Evolutionary conservation across 345 rosid species (phyloP).

Genomic region (Cardiospermum halicacabum): DNA sequence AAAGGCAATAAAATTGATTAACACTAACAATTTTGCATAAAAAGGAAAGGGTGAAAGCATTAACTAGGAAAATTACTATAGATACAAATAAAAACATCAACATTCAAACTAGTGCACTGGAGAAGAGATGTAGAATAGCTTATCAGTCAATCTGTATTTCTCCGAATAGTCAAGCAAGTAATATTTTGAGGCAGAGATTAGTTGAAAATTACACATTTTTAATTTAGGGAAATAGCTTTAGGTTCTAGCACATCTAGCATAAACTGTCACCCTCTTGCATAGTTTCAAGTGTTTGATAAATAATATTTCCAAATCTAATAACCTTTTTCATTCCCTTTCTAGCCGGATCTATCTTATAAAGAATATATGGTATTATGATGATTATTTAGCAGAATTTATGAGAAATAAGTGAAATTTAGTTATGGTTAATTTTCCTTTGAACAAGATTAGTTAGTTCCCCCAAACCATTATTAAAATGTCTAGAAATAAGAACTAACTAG

Average conservation of each 20-base stretch:
- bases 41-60: not conserved
- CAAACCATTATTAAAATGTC: no score
- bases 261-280: not conserved
- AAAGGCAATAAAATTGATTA: conserved; percentile 1
- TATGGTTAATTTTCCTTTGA: no score
- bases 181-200: not conserved
- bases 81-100: not conserved
- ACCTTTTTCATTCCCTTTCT: not conserved
- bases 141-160: not conserved
- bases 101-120: not conserved
- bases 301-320: not conserved
- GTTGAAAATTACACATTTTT: not conserved
- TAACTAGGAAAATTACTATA: not conserved
- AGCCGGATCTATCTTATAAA: not conserved
- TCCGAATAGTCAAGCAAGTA: not conserved
- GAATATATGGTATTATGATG: not conserved
- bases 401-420: not conserved
- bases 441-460: no score
- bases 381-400: not conserved
- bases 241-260: not conserved
- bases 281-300: no score
- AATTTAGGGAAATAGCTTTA: not conserved
- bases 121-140: not conserved
- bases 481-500: no score
- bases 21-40: not conserved